These are phyloP conservation scores for Salix caprea DNA, from an alignment of 345 rosid species.

Conservation along the genomic window DNA sequence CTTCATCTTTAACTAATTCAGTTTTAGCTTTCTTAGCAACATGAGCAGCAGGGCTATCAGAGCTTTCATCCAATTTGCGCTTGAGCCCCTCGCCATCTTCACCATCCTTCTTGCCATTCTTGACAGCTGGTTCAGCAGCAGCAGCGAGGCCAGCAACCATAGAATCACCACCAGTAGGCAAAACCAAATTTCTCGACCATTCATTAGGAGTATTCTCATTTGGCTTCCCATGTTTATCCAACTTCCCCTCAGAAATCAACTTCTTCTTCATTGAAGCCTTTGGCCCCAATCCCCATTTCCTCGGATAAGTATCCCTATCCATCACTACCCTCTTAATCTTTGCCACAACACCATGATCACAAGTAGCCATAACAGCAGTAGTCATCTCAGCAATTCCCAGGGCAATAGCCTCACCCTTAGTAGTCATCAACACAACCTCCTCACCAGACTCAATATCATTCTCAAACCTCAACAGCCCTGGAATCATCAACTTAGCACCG, in stretches of 20 bases:
- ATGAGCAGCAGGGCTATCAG: conserved; percentile 33
- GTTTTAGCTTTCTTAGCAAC: conserved; percentile 53
- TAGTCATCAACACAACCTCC: conserved; percentile 90
- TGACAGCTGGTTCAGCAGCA: conserved; percentile 7
- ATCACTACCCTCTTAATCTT: conserved; percentile 96
- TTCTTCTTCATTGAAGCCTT: conserved; percentile 87
- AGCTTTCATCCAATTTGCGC: conserved; percentile 48
- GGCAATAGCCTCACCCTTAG: conserved; percentile 92
- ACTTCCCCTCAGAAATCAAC: conserved; percentile 66
- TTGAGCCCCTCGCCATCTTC: conserved; percentile 43
- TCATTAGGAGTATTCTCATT: conserved; percentile 73
- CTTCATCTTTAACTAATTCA: conserved; percentile 30
- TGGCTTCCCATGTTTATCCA: conserved; percentile 89
- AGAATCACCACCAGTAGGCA: conserved; percentile 75
- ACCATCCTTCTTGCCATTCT: conserved; percentile 16
- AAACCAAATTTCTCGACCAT: conserved; percentile 68
- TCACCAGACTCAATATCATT: conserved; percentile 82
- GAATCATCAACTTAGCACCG: conserved; percentile 94
- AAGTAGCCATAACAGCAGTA: conserved; percentile 86
- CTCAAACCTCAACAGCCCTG: conserved; percentile 82
- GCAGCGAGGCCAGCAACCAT: conserved; percentile 53
- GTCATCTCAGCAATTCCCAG: conserved; percentile 97
- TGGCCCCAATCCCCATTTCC: conserved; percentile 96
- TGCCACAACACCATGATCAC: conserved; percentile 95
- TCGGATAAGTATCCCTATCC: conserved; percentile 95